Evolutionary conservation across 169 alveolate genomes (phyloP).

Genomic region (Eimeria falciformis): DNA sequence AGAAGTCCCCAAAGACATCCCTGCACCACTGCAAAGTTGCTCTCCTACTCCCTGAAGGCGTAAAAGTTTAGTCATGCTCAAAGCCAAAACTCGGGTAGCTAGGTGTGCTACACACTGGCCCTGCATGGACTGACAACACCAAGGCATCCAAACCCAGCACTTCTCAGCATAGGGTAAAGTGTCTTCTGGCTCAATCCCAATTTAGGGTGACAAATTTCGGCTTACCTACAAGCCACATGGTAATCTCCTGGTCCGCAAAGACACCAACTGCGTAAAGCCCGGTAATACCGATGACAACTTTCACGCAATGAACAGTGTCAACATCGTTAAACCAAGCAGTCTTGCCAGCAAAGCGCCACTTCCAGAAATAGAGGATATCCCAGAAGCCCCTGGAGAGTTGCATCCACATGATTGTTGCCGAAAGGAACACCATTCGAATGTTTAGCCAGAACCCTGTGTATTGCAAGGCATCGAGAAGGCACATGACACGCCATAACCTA

Average conservation of each 20-base stretch:
- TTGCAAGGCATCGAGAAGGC: too few relatives aligned
- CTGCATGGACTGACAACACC: too few relatives aligned
- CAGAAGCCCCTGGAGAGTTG: slow-evolving; percentile 7
- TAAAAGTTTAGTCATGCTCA: too few relatives aligned
- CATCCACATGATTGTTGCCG: slow-evolving; percentile 5
- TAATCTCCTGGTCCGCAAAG: background rate
- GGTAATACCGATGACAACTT: background rate
- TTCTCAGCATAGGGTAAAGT: too few relatives aligned
- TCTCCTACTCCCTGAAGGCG: too few relatives aligned
- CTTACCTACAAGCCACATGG: slow-evolving; percentile 32
- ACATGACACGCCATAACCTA: too few relatives aligned
- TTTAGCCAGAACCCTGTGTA: slow-evolving; percentile 13
- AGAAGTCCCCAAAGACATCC: too few relatives aligned
- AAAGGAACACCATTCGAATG: slow-evolving; percentile 27
- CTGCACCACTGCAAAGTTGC: too few relatives aligned
- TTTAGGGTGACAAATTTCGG: background rate
- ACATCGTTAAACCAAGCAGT: slow-evolving; percentile 13
- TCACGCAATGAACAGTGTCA: slow-evolving; percentile 23
- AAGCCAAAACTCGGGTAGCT: too few relatives aligned
- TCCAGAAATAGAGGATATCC: slow-evolving; percentile 2
- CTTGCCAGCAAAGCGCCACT: slow-evolving; percentile 1
- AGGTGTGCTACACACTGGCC: too few relatives aligned
- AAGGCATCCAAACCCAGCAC: too few relatives aligned
- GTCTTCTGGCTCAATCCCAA: background rate
- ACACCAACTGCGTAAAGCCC: slow-evolving; percentile 27